Evolutionary conservation across 495 filamentous ascomycete genomes (phyloP).

Genomic region (Choiromyces venosus): DNA sequence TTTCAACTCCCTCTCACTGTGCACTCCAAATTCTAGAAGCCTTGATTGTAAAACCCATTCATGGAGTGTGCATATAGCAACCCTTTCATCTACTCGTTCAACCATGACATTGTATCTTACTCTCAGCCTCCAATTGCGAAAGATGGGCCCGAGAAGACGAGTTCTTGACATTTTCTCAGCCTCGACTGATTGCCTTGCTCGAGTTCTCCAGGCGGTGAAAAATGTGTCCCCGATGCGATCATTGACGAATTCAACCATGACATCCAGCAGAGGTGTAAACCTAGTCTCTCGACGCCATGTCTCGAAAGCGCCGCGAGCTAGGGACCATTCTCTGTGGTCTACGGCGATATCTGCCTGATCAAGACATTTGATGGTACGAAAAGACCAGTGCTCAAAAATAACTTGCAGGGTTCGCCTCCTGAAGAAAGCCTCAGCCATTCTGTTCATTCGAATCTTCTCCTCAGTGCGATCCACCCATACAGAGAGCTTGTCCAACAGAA

Average conservation of each 20-base stretch:
- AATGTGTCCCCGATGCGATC: slow-evolving; percentile 22
- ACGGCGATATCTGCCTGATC: slow-evolving; percentile 29
- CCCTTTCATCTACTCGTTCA: slow-evolving; percentile 12
- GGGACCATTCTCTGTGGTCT: slow-evolving; percentile 36
- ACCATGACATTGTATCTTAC: slow-evolving; percentile 24
- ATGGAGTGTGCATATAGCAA: slow-evolving; percentile 6
- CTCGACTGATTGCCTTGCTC: slow-evolving; percentile 24
- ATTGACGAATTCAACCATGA: slow-evolving; percentile 18
- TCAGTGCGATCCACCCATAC: slow-evolving; percentile 33
- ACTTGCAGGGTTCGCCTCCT: slow-evolving; percentile 26
- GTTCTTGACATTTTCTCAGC: slow-evolving; percentile 20
- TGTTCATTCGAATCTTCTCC: slow-evolving; percentile 26
- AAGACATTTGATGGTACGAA: slow-evolving; percentile 28
- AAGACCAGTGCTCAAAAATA: slow-evolving; percentile 34
- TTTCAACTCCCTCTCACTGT: slow-evolving; percentile 4
- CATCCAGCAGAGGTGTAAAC: slow-evolving; percentile 19
- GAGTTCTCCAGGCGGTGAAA: slow-evolving; percentile 31
- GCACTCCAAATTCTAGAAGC: slow-evolving; percentile 3
- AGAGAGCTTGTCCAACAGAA: slow-evolving; percentile 18
- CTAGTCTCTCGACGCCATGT: slow-evolving; percentile 31
- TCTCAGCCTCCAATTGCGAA: slow-evolving; percentile 29
- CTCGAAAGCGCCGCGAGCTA: slow-evolving; percentile 29
- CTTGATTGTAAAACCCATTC: slow-evolving; percentile 29
- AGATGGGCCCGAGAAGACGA: slow-evolving; percentile 6
- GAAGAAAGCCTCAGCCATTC: slow-evolving; percentile 30